Conservation (phyloP, 2,329 filamentous ascomycete species). For the Periconia sp. region DNA sequence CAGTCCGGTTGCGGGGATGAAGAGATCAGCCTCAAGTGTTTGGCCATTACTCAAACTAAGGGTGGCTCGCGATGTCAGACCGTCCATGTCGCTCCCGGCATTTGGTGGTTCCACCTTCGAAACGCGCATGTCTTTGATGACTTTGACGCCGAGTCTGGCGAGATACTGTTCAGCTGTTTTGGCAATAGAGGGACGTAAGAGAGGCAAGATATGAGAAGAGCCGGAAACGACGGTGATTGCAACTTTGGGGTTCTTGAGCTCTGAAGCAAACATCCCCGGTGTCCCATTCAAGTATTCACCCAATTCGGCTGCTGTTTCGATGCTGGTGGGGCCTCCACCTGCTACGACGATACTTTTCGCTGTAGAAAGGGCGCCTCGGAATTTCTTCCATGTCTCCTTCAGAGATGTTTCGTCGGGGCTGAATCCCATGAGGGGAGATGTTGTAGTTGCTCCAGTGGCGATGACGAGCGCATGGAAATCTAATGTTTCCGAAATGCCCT, state of each 20-base stretch:
- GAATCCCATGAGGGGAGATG: constrained; percentile 38
- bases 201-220: constrained; percentile 31
- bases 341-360: constrained; percentile 51
- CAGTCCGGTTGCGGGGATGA: constrained; percentile 39
- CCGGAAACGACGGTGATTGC: constrained; percentile 43
- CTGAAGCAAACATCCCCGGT: constrained; percentile 43
- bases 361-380: constrained; percentile 41
- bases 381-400: constrained; percentile 27
- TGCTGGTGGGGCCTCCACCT: constrained; percentile 53
- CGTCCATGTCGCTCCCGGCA: constrained; percentile 32
- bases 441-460: constrained; percentile 40
- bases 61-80: constrained; percentile 35
- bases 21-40: constrained; percentile 36
- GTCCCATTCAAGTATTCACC: constrained; percentile 46
- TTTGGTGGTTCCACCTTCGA: constrained; percentile 27
- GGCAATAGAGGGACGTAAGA: constrained; percentile 24
- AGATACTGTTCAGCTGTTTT: constrained; percentile 37
- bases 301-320: constrained; percentile 54
- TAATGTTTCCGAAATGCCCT: constrained; percentile 26
- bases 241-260: constrained; percentile 27
- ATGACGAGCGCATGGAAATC: constrained; percentile 40
- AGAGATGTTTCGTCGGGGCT: constrained; percentile 37
- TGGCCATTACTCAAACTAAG: constrained; percentile 46
- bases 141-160: constrained; percentile 50
- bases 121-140: constrained; percentile 49